Evolutionary conservation across 352 stramenopile genomes (phyloP), one percentile per base, ranked within the genome.

Genomic region (Peronospora tabacina): DNA sequence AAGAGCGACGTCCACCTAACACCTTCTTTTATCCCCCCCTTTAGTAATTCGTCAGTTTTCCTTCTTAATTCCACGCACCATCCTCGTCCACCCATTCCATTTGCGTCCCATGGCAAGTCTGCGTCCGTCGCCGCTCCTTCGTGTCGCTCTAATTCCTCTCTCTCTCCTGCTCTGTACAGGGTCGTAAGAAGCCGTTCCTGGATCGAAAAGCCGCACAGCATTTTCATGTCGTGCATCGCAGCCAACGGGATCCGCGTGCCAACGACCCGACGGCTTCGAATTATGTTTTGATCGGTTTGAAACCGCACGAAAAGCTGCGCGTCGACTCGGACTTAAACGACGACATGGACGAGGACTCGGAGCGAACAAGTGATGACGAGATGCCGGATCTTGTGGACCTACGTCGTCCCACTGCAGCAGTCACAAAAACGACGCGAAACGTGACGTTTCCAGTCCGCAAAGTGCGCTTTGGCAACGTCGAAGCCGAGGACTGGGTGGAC

Each of bases 201-300:
- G 75, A 90, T 70, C 90, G 89, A 63, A 90, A 90, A 61, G 81
- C 62, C 6, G 81, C 80, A 49, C 80, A 90, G 49, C 82, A 91
- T 66, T 93, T 90, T 54, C 80, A 91, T 58, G 75, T 93, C 34
- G 79, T 93, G 53, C 82, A 93, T 42, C 82, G 82, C 49, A 90
- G 76, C 37, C 82, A 93, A 52, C 78, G 80, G 19, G 82, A 93
- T 58, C 80, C 82, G 9, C 75, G 74, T 44, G 70, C 70, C 20
- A 87, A 90, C 63, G 82, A 91, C 62, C 80, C 82, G 0, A 64
- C 87, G 11, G 82, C 82, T 13, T 91, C 82, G 57, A 86, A 90
- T 63, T 91, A 83, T 53, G 82, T 93, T 15, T 53, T 93, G 40
- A 66, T 91, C 5, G 86, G 76, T 7, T 81, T 78, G 40, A 81